phyloP scores from a whole-genome alignment of 179 eudicot genomes.

The Silene noctiflora region DNA sequence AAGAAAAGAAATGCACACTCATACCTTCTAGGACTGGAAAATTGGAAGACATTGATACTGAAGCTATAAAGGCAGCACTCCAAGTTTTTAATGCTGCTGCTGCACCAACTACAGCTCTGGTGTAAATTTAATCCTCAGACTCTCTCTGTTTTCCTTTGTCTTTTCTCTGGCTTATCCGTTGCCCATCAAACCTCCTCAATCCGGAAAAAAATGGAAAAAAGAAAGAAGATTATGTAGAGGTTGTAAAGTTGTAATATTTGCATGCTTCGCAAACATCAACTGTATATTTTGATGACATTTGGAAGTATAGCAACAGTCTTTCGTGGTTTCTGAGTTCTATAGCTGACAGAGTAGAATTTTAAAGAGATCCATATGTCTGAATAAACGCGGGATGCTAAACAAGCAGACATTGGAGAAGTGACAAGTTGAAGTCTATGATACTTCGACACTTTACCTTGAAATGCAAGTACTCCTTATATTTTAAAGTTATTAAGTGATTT shows the following conservation, averaged over 20 bases:
- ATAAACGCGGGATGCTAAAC: not conserved
- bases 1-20: slow-evolving; percentile 53
- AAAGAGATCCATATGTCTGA: too few species aligned
- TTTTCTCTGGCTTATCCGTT: not conserved
- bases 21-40: slow-evolving; percentile 70
- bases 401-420: too few species aligned
- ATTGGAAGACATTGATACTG: slow-evolving; percentile 57
- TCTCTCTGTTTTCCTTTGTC: not conserved
- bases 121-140: slow-evolving; percentile 13
- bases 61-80: slow-evolving; percentile 51
- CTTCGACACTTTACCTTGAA: too few species aligned
- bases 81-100: slow-evolving; percentile 36
- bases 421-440: too few species aligned
- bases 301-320: slow-evolving; percentile 6
- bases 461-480: too few species aligned
- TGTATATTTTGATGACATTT: not conserved
- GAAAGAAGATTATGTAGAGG: slow-evolving; percentile 1
- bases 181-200: not conserved
- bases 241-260: not conserved
- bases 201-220: not conserved
- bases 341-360: too few species aligned
- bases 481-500: too few species aligned
- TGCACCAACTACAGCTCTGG: slow-evolving; percentile 28
- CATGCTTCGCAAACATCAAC: slow-evolving; percentile 10
- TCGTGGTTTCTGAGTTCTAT: not conserved